Percentiles rank a stretch among this genome's conserved stretches.
These are phyloP conservation scores for Trichophyton simii DNA, from an alignment of 2,329 filamentous ascomycete species.

Conservation along the genomic window DNA sequence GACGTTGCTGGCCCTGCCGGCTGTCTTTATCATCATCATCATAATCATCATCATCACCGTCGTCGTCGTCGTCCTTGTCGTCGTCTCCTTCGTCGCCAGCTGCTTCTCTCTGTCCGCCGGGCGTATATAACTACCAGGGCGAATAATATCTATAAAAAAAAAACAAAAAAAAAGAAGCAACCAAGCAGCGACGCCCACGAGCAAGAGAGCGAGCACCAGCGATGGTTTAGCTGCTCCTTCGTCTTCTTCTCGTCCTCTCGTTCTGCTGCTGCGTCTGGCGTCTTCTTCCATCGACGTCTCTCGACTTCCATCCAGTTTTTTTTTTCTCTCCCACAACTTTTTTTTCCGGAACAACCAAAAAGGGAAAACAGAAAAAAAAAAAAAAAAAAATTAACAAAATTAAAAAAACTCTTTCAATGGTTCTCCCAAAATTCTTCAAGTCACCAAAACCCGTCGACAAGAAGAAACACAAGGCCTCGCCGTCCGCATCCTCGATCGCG, in stretches of 20 bases:
- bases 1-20: neutral
- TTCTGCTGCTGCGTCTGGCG: neutral
- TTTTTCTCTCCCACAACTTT: neutral
- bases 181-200: too few relatives aligned
- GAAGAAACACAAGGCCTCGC: constrained; percentile 16
- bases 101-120: too few relatives aligned
- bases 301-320: neutral
- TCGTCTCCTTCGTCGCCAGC: too few relatives aligned
- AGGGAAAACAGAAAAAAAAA: neutral
- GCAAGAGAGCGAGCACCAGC: too few relatives aligned
- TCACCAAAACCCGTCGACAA: constrained; percentile 17
- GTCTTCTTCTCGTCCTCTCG: too few relatives aligned
- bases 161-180: too few relatives aligned
- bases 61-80: neutral
- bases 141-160: too few relatives aligned
- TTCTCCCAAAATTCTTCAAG: constrained; percentile 27
- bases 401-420: constrained; percentile 16
- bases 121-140: too few relatives aligned
- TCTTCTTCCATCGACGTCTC: neutral
- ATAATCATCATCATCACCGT: neutral
- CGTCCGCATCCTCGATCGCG: constrained; percentile 1
- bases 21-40: neutral
- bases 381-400: neutral
- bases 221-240: too few relatives aligned
- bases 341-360: neutral